Base-by-base conservation (phyloP, 805 yeast genomes). In the Phaffomyces opuntiae region DNA sequence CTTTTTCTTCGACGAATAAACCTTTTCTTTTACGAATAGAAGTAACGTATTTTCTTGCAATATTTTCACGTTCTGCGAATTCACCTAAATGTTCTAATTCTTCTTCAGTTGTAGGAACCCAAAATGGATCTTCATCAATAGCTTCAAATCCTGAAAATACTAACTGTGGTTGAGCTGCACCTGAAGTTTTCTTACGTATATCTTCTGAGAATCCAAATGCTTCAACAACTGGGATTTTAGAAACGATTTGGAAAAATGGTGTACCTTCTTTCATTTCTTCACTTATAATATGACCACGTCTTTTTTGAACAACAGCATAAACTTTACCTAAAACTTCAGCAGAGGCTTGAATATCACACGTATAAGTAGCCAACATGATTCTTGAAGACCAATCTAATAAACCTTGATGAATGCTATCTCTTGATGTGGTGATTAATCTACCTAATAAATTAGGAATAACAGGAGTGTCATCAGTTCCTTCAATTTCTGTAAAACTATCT, bases 181-280 rank as follows among this genome's bases (percentile, higher is more conserved):
- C 99, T 1, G 96, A 87, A 0, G 99, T 91, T 53, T 78, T 78
- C 66, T 88, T 93, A 47, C 98, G 73, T 38, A 93, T 87, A 53
- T 95, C 98, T 57, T 91, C 98, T 45, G 96, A 81, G 57, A 93
- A 88, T 1, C 99, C 99, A 69, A 93, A 90, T 1, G 97, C 96
- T 62, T 91, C 97, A 9, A 87, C 84, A 24, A 93, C 97, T 0
- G 99, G 99, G 24, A 93, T 72, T 44, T 79, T 69, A 0, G 98
- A 96, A 17, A 75, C 80, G 46, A 93, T 79, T 27, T 86, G 86
- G 72, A 93, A 93, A 56, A 91, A 89, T 19, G 98, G 96, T 0
- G 99, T 93, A 9, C 99, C 99, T 62, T 93, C 99, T 59, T 93
- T 90, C 87, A 93, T 81, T 61, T 93, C 99, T 64, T 93, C 99